Evolutionary conservation across 495 filamentous ascomycete genomes (phyloP), one percentile per base, ranked within the genome.

Genomic region (Melanomma pulvis-pyrius): DNA sequence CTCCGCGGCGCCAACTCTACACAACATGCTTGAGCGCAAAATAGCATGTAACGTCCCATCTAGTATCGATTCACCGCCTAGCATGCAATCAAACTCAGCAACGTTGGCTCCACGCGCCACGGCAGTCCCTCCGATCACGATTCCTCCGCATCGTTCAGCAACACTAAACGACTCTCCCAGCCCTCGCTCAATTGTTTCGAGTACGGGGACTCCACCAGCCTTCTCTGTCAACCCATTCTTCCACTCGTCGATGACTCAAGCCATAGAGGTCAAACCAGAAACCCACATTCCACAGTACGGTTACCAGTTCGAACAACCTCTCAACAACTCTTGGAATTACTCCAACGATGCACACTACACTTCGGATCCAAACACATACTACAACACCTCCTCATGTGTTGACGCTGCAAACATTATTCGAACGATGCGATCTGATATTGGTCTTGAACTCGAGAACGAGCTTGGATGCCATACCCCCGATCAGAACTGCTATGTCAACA

Each of bases 401-500:
- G 51, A 72, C 22, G 76, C 75, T 21, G 74, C 75, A 17, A 71
- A 69, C 44, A 68, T 75, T n/a, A 74, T 77, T 49, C 68, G 71
- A 41, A 65, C 32, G 9, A 74, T 75, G 70, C 67, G 75, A 47
- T 65, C 67, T 24, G 68, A 79, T 29, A 34, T 74, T 12, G 76
- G 75, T 46, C 32, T 62, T 8, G 76, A 79, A 41, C 49, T 82
- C 17, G 74, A 78, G 54, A 70, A 61, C 1, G 78, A 82, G 50
- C 65, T 83, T 34, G 81, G 80, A 19, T 82, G 81, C 67, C 55
- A 60, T 1, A 65, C 70, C 1, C 65, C 58, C 47, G 49, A 64
- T 22, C 71, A 52, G 17, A 68, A 75, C 30, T 83, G 81, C 64
- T 73, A 76, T 56, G 76, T 82, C 29, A 70, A 77, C 21, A 81